Evolutionary conservation across 176 grass and related monocot species (phyloP), one percentile per base, ranked within the genome.

Genomic region (Otatea glauca): DNA sequence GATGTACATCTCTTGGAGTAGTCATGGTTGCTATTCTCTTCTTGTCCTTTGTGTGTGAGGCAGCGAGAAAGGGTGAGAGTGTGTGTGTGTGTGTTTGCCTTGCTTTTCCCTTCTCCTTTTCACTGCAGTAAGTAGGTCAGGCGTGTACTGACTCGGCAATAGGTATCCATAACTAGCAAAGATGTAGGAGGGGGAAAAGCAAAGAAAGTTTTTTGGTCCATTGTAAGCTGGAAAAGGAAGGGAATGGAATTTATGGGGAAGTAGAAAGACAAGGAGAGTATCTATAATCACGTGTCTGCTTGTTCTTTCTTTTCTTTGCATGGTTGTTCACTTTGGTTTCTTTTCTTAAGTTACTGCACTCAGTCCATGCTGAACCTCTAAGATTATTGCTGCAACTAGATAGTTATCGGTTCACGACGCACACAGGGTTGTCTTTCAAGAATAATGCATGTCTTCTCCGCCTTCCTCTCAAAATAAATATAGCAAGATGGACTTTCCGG

Each of bases 61-160:
- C 79, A 59, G 72, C 54, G 59, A 65, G 64, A 67, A 45, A n/a
- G n/a, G n/a, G n/a, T n/a, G n/a, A 43, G 81, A 82, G 70, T 14
- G 68, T 47, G 82, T 41, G 55, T n/a, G n/a, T 71, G 49, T 58
- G 38, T 54, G 41, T 84, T 75, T 56, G 67, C 68, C 5, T 75
- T 58, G 82, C 75, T 70, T 76, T 54, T 23, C 20, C 44, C 49
- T 70, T 74, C 47, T 44, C 54, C 80, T 91, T 86, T 92, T 89
- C 87, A 86, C 83, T 86, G 83, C 85, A 81, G 43, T 45, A 74
- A 87, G 80, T 75, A 87, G 80, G 89, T 90, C 87, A 80, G 61
- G 49, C 17, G n/a, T n/a, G n/a, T n/a, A n/a, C n/a, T n/a, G n/a
- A n/a, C n/a, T n/a, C n/a, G n/a, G n/a, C n/a, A n/a, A n/a, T n/a